Evolutionary conservation across 176 grass and related monocot species (phyloP), one percentile per base, ranked within the genome.

Genomic region (Oryza officinalis): DNA sequence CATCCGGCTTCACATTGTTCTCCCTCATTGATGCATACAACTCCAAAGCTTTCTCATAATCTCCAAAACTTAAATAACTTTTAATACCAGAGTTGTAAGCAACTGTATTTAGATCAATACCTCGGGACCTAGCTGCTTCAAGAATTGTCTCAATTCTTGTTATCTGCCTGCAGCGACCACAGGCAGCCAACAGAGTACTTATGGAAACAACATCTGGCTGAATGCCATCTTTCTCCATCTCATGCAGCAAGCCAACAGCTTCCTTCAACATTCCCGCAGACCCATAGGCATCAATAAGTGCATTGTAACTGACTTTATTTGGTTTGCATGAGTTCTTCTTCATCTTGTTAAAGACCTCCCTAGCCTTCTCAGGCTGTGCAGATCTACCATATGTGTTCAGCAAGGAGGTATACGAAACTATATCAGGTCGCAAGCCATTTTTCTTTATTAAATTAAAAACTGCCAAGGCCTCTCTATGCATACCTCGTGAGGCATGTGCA

Each of bases 271-370:
- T 91, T 67, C 92, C 92, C 68, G 87, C 79, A 80, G 86, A 92
- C 87, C 96, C 96, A 90, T 93, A 98, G 68, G 96, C 96, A 83
- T 98, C 96, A 84, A 98, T 98, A 80, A 98, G 89, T 35, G 91
- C 96, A 88, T 98, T 98, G 72, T 98, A 98, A 82, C 90, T 91
- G 71, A 98, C 73, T 91, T 88, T 98, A 89, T 98, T 98, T 91
- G 89, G 96, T 80, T 88, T 98, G 59, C 89, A 84, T 27, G 74
- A 78, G 64, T 93, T 90, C 66, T 93, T 90, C 66, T 81, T 95
- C 86, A 98, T 92, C 46, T 76, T 85, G 41, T 95, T 86, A 84
- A 98, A 98, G 37, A 86, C 63, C 65, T 91, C 89, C 57, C 80
- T 93, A 52, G 96, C 92, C 52, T 93, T 98, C 38, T 90, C 87